Evolutionary conservation across 768 basidiomycete genomes (phyloP).

Genomic region (Kwoniella newhampshirensis): DNA sequence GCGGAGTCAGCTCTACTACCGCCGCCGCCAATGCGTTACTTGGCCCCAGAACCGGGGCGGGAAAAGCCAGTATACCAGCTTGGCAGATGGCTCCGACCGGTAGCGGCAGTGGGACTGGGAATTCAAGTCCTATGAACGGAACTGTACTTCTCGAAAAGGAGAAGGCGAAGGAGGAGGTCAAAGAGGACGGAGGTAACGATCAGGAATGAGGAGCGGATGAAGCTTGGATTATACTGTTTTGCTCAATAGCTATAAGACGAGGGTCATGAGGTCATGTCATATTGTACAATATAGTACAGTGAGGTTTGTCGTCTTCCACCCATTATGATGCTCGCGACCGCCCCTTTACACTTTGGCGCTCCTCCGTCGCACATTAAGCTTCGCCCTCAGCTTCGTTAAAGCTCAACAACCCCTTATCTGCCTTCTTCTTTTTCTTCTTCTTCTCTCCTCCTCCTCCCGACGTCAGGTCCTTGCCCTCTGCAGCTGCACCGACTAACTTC

Average conservation of each 20-base stretch:
- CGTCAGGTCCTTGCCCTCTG: neutral
- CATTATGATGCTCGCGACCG: too few species aligned
- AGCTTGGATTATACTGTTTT: neutral
- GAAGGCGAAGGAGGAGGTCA: slow-evolving; percentile 15
- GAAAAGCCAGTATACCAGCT: slow-evolving; percentile 64
- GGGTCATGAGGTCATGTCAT: too few species aligned
- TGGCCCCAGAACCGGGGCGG: slow-evolving; percentile 26
- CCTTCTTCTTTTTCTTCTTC: slow-evolving; percentile 53
- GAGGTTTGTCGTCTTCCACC: too few species aligned
- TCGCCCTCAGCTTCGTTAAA: slow-evolving; percentile 53
- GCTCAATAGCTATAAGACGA: neutral
- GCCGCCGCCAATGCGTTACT: slow-evolving; percentile 48
- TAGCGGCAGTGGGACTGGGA: slow-evolving; percentile 14
- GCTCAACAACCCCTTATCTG: slow-evolving; percentile 53
- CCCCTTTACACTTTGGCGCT: too few species aligned
- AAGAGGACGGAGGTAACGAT: slow-evolving; percentile 6
- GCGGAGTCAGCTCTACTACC: slow-evolving; percentile 26
- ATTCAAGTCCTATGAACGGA: slow-evolving; percentile 18
- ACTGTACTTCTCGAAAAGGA: slow-evolving; percentile 17
- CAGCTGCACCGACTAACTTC: slow-evolving; percentile 38
- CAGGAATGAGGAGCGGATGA: neutral
- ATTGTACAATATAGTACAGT: too few species aligned
- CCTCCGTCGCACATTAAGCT: neutral
- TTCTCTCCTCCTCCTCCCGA: slow-evolving; percentile 12
- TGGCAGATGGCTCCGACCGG: slow-evolving; percentile 69